phyloP scores from a whole-genome alignment of 2,329 filamentous ascomycete genomes.

The Diaporthe citri region DNA sequence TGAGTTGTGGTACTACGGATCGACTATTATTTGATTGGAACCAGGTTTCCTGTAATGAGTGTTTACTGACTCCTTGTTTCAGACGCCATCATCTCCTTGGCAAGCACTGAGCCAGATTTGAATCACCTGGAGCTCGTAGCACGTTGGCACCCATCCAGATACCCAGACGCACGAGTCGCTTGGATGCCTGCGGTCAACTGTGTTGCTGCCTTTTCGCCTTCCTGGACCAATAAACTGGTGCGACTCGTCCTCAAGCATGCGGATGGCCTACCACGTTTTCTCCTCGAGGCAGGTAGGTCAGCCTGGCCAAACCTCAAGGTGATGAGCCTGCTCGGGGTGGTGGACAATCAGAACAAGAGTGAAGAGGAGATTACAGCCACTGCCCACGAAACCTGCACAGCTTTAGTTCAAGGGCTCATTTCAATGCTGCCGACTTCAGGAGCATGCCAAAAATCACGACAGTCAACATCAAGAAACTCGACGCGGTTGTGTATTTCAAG shows the following conservation, averaged over 20 bases:
- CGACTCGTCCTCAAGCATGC: background rate
- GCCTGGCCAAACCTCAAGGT: background rate
- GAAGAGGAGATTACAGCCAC: background rate
- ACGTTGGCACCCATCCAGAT: background rate
- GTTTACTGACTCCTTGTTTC: background rate
- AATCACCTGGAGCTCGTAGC: background rate
- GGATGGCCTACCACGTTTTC: background rate
- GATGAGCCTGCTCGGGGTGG: background rate
- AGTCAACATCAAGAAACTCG: background rate
- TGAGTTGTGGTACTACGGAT: background rate
- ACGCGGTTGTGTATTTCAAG: too few species aligned
- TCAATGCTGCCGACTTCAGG: background rate
- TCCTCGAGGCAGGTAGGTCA: background rate
- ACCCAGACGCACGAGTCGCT: accelerated
- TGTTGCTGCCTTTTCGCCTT: background rate
- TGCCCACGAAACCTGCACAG: background rate
- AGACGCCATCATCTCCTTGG: background rate
- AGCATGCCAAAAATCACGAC: background rate
- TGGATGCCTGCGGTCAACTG: background rate
- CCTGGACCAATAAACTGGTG: background rate
- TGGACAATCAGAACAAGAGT: background rate
- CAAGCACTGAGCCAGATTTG: background rate
- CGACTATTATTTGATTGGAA: too few species aligned
- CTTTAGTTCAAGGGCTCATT: background rate
- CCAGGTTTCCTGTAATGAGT: too few species aligned